Base-by-base conservation (phyloP, 2,329 filamentous ascomycete species). In the Microsporum audouinii region DNA sequence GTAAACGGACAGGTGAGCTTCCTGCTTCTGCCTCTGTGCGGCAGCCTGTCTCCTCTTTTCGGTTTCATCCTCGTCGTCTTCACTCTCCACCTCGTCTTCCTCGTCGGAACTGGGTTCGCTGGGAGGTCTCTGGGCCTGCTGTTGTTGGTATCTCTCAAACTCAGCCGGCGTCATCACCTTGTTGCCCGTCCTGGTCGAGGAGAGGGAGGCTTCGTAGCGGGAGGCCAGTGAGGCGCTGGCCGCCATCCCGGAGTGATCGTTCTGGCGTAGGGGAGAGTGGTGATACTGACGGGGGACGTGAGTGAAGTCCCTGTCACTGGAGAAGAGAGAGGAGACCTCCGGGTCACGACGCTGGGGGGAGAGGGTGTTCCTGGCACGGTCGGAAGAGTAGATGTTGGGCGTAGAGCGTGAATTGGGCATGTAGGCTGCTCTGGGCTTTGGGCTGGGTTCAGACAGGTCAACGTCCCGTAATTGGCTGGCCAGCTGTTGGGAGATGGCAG, bases 161-260 rank as follows among this genome's bases (percentile, higher is more conserved):
- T 96, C 85, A 8, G 86, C 88, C 0, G 88, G 88, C 1, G 91
- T 96, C 89, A 96, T 95, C 64, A 94, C 87, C 73, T 94, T 94
- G 71, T 83, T 87, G 17, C 29, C 57, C 23, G 79, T 77, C 3
- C 69, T 68, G 6, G 80, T 67, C 47, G 69, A 67, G 3, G 71
- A 67, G 17, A 73, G 63, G 3, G 64, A 71, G 36, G 76, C 70
- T 61, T 79, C 76, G 61, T 76, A 78, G 60, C 74, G 73, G 45
- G 73, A 72, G n/a, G 77, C 78, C 60, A 79, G 70, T 29, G 72
- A 72, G n/a, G 73, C 78, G 63, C 75, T 70, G 17, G 71, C 74
- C 34, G 73, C 72, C 45, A 79, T 75, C 27, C 39, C 5, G 38
- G 10, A 10, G 59, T 14, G 17, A 23, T 34, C 34, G 12, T 38